Conservation (phyloP, 805 yeast species). For the Tetrapisispora fleetii region DNA sequence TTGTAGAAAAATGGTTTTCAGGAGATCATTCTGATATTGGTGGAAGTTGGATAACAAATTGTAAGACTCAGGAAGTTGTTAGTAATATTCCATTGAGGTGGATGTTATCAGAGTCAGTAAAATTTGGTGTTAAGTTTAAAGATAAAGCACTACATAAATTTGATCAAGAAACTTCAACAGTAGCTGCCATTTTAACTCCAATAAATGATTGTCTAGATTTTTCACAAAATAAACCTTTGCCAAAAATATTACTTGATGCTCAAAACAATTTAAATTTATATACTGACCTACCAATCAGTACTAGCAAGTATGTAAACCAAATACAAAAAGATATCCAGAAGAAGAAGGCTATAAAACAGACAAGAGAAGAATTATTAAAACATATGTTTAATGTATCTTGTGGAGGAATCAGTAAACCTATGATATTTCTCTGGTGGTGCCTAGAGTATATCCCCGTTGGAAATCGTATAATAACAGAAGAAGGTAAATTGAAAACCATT, state of each 20-base stretch:
- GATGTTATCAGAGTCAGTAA: constrained; percentile 47
- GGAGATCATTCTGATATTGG: constrained; percentile 66
- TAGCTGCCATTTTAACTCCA: constrained; percentile 37
- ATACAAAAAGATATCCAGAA: constrained; percentile 31
- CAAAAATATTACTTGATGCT: background rate
- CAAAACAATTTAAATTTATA: background rate
- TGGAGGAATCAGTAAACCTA: constrained; percentile 2
- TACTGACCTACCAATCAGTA: background rate
- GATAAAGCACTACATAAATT: constrained; percentile 34
- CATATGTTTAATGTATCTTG: constrained; percentile 1
- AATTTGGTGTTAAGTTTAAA: constrained; percentile 41
- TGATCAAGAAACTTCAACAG: constrained; percentile 31
- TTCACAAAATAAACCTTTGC: background rate
- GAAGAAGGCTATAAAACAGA: constrained; percentile 10
- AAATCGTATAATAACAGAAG: constrained; percentile 36
- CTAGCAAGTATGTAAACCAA: background rate
- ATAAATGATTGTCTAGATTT: constrained; percentile 42
- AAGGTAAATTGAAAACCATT: constrained; percentile 41
- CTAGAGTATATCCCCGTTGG: constrained; percentile 54
- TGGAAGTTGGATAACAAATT: constrained; percentile 52
- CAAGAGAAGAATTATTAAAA: constrained; percentile 6
- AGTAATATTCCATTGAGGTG: constrained; percentile 49
- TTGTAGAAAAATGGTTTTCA: constrained; percentile 51
- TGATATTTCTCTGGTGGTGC: constrained; percentile 45
- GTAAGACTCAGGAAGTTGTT: constrained; percentile 30